phyloP scores from a whole-genome alignment of 352 stramenopile genomes.

The Phytopythium chamaehyphon region DNA sequence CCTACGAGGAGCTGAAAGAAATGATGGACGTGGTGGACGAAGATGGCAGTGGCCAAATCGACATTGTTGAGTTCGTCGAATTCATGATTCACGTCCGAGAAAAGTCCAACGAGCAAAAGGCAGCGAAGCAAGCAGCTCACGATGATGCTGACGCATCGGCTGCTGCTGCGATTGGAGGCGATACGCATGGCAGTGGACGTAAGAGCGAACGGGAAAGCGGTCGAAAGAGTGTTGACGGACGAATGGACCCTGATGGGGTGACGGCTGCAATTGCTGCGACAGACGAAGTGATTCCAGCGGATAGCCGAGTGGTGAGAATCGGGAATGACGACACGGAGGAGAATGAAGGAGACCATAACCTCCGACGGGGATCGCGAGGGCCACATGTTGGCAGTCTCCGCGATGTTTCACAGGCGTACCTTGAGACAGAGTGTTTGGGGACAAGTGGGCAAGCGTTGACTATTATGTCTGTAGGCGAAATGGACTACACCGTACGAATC shows the following conservation, averaged over 20 bases:
- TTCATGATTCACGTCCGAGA: constrained; percentile 83
- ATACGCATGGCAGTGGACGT: no score
- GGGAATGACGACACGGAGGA: background rate
- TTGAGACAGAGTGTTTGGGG: background rate
- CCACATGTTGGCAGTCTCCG: no score
- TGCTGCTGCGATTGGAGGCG: background rate
- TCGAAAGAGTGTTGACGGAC: background rate
- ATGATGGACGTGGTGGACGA: constrained; percentile 88
- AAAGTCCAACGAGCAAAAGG: constrained; percentile 55
- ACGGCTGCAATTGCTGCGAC: constrained; percentile 3
- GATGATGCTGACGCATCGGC: background rate
- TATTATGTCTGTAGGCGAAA: background rate
- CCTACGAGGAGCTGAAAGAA: constrained; percentile 75
- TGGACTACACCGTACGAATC: constrained; percentile 4
- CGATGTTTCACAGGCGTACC: background rate
- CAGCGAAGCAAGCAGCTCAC: constrained; percentile 14
- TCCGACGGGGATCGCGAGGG: background rate
- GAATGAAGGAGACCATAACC: constrained; percentile 5
- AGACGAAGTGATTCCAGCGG: constrained; percentile 1
- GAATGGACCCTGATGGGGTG: background rate
- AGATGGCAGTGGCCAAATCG: constrained; percentile 81
- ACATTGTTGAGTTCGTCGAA: constrained; percentile 85
- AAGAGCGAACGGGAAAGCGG: background rate
- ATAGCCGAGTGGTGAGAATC: constrained; percentile 3
- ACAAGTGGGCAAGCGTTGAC: background rate